phyloP scores from a whole-genome alignment of 2,329 filamentous ascomycete genomes.

The Sclerotinia borealis region DNA sequence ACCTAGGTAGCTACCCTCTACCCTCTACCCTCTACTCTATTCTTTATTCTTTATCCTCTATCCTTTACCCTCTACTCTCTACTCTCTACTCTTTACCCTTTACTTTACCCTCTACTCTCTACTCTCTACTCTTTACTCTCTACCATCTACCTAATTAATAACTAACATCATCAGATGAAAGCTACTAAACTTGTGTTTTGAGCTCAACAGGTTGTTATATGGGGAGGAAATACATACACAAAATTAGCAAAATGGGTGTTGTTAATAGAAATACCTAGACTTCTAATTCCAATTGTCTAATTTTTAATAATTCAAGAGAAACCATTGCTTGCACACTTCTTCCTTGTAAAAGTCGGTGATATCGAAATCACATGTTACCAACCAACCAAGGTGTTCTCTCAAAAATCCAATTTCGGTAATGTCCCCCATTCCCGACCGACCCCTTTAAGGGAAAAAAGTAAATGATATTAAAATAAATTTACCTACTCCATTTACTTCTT shows the following conservation, averaged over 20 bases:
- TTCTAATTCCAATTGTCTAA: not conserved
- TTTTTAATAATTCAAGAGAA: not conserved
- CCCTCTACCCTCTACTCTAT: too few relatives aligned
- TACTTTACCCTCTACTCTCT: too few relatives aligned
- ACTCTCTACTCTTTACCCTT: too few relatives aligned
- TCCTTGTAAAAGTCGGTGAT: slow-evolving; percentile 7
- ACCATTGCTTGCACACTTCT: not conserved
- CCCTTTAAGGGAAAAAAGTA: slow-evolving; percentile 7
- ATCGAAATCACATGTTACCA: too few relatives aligned
- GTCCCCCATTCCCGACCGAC: not conserved
- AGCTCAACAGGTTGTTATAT: not conserved
- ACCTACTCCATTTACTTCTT: not conserved
- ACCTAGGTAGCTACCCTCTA: too few relatives aligned
- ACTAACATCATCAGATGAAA: not conserved
- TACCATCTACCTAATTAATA: too few relatives aligned
- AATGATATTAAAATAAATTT: slow-evolving; percentile 8
- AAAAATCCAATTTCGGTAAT: slow-evolving; percentile 12
- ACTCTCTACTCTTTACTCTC: too few relatives aligned
- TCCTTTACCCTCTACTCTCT: too few relatives aligned
- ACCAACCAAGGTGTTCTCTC: not conserved
- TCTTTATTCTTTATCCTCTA: too few relatives aligned
- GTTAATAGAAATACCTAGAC: not conserved
- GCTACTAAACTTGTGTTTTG: not conserved
- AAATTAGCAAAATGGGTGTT: not conserved
- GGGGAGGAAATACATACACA: not conserved